Conservation (phyloP, 345 rosid species). For the Euphorbia pulcherrima region DNA sequence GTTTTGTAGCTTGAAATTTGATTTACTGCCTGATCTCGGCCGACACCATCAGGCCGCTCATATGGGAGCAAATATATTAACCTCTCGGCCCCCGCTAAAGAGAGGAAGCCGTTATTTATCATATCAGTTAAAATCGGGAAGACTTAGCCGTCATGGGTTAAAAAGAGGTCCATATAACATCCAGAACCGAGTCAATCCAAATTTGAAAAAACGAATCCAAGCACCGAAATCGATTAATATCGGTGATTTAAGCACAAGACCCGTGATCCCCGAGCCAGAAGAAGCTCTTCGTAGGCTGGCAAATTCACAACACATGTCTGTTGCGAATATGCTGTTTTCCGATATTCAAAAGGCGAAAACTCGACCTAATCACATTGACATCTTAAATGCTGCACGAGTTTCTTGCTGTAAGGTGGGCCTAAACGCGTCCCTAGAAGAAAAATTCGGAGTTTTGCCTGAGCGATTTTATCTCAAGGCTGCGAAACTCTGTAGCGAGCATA, state of each 20-base stretch:
- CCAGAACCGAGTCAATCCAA: constrained; percentile 56
- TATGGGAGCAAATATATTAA: constrained; percentile 59
- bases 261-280: constrained; percentile 34
- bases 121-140: constrained; percentile 80
- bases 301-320: constrained; percentile 58
- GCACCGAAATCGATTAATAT: constrained; percentile 46
- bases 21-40: constrained; percentile 94
- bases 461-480: constrained; percentile 81
- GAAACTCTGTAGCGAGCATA: constrained; percentile 86
- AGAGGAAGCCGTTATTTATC: constrained; percentile 66
- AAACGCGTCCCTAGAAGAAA: constrained; percentile 65
- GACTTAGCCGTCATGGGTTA: constrained; percentile 79
- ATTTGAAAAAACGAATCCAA: constrained; percentile 76
- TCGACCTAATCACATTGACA: constrained; percentile 78
- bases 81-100: constrained; percentile 60
- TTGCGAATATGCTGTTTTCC: constrained; percentile 68
- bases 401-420: constrained; percentile 89
- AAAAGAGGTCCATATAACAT: constrained; percentile 80
- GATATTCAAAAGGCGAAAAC: constrained; percentile 69
- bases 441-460: constrained; percentile 71
- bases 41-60: constrained; percentile 99
- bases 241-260: constrained; percentile 31
- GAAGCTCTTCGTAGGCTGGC: constrained; percentile 46
- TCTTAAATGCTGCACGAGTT: constrained; percentile 68
- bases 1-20: constrained; percentile 88